These are phyloP conservation scores for Hericium alpestre DNA, from an alignment of 768 basidiomycete genomes.

Conservation along the genomic window DNA sequence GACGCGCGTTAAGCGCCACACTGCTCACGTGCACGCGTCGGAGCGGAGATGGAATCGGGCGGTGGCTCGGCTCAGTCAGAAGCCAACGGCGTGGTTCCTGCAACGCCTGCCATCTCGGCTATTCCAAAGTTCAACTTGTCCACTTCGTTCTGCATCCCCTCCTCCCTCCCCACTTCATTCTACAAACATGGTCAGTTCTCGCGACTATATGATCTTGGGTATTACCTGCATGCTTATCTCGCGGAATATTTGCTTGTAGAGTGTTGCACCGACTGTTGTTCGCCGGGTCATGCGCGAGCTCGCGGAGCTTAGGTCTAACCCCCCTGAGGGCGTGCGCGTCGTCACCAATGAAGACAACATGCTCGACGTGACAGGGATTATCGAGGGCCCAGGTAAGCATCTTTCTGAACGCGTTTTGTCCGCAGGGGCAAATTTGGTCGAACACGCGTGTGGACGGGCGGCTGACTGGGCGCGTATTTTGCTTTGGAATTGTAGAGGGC, in stretches of 20 bases:
- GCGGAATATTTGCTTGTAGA: constrained; percentile 16
- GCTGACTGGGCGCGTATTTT: constrained; percentile 4
- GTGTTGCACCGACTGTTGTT: constrained; percentile 45
- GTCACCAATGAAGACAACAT: constrained; percentile 82
- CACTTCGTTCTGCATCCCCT: background rate
- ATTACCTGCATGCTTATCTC: background rate
- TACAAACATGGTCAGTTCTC: background rate
- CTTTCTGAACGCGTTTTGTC: constrained; percentile 4
- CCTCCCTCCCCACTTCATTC: background rate
- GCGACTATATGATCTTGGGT: too few species aligned
- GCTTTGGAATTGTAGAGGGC: constrained; percentile 29
- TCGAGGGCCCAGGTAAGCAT: constrained; percentile 78
- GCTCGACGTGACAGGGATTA: constrained; percentile 76
- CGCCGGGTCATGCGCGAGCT: constrained; percentile 86
- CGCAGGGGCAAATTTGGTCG: background rate
- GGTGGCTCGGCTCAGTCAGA: background rate
- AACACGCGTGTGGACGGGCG: constrained; percentile 1
- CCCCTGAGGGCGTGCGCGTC: constrained; percentile 89
- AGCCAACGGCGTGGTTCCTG: background rate
- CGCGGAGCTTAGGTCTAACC: constrained; percentile 65
- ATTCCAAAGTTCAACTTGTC: background rate
- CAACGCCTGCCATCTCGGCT: background rate
- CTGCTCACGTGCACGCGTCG: background rate
- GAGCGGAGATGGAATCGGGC: background rate
- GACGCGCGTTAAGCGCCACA: too few species aligned